Base-by-base conservation (phyloP, 495 filamentous ascomycete genomes). In the Lentithecium fluviatile region DNA sequence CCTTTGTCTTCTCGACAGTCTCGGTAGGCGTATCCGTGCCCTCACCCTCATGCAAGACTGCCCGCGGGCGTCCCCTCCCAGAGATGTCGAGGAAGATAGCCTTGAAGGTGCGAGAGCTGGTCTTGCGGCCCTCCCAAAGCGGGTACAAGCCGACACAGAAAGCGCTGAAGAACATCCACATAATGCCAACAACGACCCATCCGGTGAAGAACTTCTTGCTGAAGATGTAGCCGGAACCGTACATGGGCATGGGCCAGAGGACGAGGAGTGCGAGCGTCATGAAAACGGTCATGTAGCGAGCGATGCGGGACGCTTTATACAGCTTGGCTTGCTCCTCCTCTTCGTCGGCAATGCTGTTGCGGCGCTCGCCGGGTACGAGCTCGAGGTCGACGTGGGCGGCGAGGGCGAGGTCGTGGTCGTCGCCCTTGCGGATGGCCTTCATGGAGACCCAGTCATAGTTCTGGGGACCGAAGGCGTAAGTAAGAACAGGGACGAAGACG, bases 231-330 rank as follows among this genome's bases (percentile, higher is more conserved):
- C 82, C 83, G 6, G 79, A 79, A 7, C 90, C 93, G 70, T 95
- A 97, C 84, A 97, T 84, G 0, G 93, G 93, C 79, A 96, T 94
- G 8, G 93, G 93, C 93, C 93, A 97, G 47, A 96, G 81, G 20
- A 97, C 79, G 2, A 97, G 73, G 53, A 97, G 75, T 7, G 83
- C 81, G 0, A 96, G 58, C 0, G 91, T 91, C 78, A 96, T 80
- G 66, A 83, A 75, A 21, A 87, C 78, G 0, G 91, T 96, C 64
- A 89, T 80, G 6, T 78, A 82, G 64, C 89, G 89, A 11, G 91
- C 90, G 69, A 95, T 91, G 59, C 86, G 82, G 26, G 89, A 84
- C 0, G 91, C 88, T 7, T 82, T 82, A 66, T 81, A 73, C 34
- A 96, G 81, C 58, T 89, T 86, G 54, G 72, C 74, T 55, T 85